Percentiles rank a stretch among this genome's conserved stretches.
Evolutionary conservation across 2,329 filamentous ascomycete genomes (phyloP).

Genomic region (Simplicillium aogashimaense): DNA sequence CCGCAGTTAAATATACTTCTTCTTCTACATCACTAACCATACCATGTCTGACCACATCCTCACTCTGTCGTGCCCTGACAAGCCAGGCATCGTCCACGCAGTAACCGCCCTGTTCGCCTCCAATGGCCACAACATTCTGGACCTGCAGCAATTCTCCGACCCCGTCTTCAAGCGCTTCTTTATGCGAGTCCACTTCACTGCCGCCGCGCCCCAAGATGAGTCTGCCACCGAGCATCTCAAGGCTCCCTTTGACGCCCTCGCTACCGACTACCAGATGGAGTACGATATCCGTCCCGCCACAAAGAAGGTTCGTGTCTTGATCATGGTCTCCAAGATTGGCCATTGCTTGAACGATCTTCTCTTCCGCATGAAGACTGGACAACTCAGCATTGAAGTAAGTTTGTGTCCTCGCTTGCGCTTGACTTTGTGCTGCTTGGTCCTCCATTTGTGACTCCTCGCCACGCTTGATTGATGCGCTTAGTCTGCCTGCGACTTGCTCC

Average conservation of each 20-base stretch:
- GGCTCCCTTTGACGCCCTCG: conserved; percentile 49
- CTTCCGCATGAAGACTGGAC: conserved; percentile 65
- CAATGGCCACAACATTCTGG: conserved; percentile 69
- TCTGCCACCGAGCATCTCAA: conserved; percentile 40
- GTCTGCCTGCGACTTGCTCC: too few species aligned
- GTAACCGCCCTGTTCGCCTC: conserved; percentile 69
- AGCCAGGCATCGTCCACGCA: conserved; percentile 75
- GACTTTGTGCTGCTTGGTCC: too few species aligned
- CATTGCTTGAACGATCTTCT: conserved; percentile 79
- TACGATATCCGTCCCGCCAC: conserved; percentile 61
- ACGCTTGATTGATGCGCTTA: too few species aligned
- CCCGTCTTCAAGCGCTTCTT: conserved; percentile 68
- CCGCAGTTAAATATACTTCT: neutral
- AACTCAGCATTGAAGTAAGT: conserved; percentile 56
- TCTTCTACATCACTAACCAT: conserved; percentile 8
- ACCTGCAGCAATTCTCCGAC: conserved; percentile 79
- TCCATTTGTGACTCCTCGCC: too few species aligned
- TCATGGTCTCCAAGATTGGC: conserved; percentile 86
- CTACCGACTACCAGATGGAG: conserved; percentile 54
- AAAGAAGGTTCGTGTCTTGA: conserved; percentile 65
- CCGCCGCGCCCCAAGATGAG: conserved; percentile 31
- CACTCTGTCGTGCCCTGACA: conserved; percentile 76
- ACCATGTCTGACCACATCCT: conserved; percentile 56
- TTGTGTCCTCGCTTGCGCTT: too few species aligned
- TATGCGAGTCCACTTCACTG: conserved; percentile 78